Evolutionary conservation across 192 early-diverging fungal genomes (phyloP).

Genomic region (Umbelopsis vinacea): DNA sequence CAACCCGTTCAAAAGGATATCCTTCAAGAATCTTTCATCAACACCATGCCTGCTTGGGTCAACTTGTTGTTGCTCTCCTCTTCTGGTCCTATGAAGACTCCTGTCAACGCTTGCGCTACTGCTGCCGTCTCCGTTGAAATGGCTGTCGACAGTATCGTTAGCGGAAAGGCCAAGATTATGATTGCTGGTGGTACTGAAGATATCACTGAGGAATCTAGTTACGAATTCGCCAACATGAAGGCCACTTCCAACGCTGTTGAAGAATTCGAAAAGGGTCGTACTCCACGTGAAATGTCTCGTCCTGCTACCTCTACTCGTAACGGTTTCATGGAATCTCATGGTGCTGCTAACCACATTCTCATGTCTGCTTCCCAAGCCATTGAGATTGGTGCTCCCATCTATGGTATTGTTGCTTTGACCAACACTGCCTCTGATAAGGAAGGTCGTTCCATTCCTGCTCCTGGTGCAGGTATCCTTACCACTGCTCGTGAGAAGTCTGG

Average conservation of each 20-base stretch:
- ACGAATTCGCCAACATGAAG: conserved; percentile 97
- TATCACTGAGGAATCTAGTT: conserved; percentile 90
- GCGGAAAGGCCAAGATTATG: conserved; percentile 92
- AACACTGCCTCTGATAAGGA: conserved; percentile 95
- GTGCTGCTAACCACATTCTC: conserved; percentile 86
- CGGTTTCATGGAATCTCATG: conserved; percentile 94
- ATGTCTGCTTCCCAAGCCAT: conserved; percentile 89
- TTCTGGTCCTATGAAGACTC: conserved; percentile 92
- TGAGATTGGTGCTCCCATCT: conserved; percentile 92
- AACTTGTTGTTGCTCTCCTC: conserved; percentile 95
- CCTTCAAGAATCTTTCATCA: conserved; percentile 95
- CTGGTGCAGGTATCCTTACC: conserved; percentile 92
- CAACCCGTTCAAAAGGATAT: conserved; percentile 90
- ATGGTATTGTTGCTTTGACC: conserved; percentile 86
- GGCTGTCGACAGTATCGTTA: conserved; percentile 86
- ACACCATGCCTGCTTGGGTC: conserved; percentile 95
- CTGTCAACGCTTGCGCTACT: conserved; percentile 93
- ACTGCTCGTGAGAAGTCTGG: conserved; percentile 77
- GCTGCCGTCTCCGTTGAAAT: conserved; percentile 91
- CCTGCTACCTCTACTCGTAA: conserved; percentile 87
- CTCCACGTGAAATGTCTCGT: conserved; percentile 86
- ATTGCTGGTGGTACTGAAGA: conserved; percentile 94
- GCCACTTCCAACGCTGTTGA: conserved; percentile 85
- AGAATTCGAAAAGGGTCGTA: conserved; percentile 86
- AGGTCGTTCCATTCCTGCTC: conserved; percentile 91